Percentiles rank a stretch among this genome's conserved stretches.
Evolutionary conservation across 2,329 filamentous ascomycete species (phyloP).

Genomic region (Tympanopsis confertula): DNA sequence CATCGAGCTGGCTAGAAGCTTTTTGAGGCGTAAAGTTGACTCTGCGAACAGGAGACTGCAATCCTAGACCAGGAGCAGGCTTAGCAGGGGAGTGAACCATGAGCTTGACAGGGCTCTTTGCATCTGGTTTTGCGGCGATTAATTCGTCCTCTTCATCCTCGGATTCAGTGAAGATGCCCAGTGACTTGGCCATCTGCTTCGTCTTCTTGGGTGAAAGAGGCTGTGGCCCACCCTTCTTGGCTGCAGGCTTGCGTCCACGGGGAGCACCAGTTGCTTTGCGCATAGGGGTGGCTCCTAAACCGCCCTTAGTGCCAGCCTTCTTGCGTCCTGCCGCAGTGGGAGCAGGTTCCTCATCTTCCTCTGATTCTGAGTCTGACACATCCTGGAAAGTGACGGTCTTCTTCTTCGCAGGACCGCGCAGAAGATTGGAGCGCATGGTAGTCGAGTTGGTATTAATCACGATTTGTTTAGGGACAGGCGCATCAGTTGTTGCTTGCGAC

Average conservation of each 20-base stretch:
- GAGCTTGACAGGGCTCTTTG: not conserved
- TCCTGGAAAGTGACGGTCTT: conserved; percentile 1
- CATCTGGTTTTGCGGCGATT: no score
- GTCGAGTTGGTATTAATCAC: not conserved
- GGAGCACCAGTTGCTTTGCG: not conserved
- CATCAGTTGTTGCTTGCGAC: not conserved
- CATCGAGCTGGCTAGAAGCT: not conserved
- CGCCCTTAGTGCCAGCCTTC: not conserved
- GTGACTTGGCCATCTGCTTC: not conserved
- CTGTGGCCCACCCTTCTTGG: not conserved
- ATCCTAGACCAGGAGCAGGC: not conserved
- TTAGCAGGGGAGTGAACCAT: not conserved
- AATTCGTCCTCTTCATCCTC: not conserved
- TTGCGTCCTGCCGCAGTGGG: not conserved
- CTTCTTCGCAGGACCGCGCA: not conserved
- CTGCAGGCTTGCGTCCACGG: not conserved
- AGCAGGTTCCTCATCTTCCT: not conserved
- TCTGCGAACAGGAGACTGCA: not conserved
- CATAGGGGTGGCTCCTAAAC: not conserved
- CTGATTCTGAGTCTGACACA: not conserved
- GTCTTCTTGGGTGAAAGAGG: conserved; percentile 1
- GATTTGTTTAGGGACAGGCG: not conserved
- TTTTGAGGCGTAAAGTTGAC: not conserved
- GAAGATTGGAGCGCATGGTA: not conserved
- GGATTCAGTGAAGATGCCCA: not conserved